Conservation (phyloP, 805 yeast species). For the Metschnikowia noctiluminum region DNA sequence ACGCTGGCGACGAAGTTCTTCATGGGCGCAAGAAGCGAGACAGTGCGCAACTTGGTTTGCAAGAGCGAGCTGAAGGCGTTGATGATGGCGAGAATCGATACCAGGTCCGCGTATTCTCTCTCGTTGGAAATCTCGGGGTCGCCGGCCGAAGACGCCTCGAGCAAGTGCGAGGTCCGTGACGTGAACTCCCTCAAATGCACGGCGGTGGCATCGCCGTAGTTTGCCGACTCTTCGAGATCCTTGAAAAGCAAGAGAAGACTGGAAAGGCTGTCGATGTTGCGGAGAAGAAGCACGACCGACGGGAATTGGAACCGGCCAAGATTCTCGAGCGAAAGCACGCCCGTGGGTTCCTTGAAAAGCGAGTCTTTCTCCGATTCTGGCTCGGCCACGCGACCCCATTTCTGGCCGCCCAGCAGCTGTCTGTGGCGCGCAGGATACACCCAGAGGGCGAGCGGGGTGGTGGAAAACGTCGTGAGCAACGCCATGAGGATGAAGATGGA, state of each 20-base stretch:
- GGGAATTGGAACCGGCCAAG: conserved; percentile 23
- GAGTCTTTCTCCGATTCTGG: neutral
- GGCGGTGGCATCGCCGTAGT: conserved; percentile 40
- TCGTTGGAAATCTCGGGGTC: conserved; percentile 21
- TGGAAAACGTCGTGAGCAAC: conserved; percentile 68
- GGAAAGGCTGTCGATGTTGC: conserved; percentile 31
- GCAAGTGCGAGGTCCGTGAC: conserved; percentile 65
- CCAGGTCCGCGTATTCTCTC: conserved; percentile 26
- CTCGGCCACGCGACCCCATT: conserved; percentile 21
- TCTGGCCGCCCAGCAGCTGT: conserved; percentile 37
- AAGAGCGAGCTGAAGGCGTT: conserved; percentile 31
- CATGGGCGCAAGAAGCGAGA: conserved; percentile 30
- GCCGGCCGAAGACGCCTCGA: conserved; percentile 54
- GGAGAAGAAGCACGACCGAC: conserved; percentile 26
- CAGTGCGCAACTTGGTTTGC: neutral
- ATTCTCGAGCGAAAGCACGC: conserved; percentile 14
- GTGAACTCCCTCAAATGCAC: conserved; percentile 57
- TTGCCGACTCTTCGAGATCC: conserved; percentile 18
- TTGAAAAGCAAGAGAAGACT: conserved; percentile 32
- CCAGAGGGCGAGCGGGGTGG: conserved; percentile 68
- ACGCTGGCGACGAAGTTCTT: conserved; percentile 29
- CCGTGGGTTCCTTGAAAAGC: conserved; percentile 6
- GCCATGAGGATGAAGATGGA: conserved; percentile 88
- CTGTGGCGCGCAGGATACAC: conserved; percentile 63
- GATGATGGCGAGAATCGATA: conserved; percentile 34